These are phyloP conservation scores for Mycosarcoma mackinlayi DNA, from an alignment of 1,284 basidiomycete species.

Conservation along the genomic window DNA sequence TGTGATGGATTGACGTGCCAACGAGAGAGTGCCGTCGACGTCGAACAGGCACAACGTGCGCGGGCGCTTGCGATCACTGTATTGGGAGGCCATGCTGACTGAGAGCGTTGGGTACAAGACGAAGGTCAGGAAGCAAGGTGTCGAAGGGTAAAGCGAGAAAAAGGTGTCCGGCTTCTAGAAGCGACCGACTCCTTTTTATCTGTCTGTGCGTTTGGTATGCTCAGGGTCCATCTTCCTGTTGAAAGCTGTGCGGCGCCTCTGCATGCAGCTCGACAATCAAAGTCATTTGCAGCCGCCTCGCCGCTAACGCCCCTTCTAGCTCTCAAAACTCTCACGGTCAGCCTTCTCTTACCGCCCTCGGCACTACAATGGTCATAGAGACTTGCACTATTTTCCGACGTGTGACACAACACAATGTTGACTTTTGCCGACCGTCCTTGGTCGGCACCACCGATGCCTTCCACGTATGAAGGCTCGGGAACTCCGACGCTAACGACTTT, in stretches of 20 bases:
- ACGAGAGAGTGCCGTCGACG: slow-evolving; percentile 66
- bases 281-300: too few relatives aligned
- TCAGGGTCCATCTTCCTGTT: not conserved
- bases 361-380: too few relatives aligned
- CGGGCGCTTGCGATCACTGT: slow-evolving; percentile 53
- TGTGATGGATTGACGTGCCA: slow-evolving; percentile 56
- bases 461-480: not conserved
- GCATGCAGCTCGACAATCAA: slow-evolving; percentile 1
- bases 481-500: not conserved
- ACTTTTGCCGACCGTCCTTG: not conserved
- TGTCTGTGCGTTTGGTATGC: not conserved
- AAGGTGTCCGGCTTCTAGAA: too few relatives aligned
- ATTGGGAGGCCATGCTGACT: slow-evolving; percentile 19
- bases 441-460: slow-evolving; percentile 1
- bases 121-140: not conserved
- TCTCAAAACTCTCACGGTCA: too few relatives aligned
- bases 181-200: too few relatives aligned
- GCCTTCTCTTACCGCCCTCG: too few relatives aligned
- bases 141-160: not conserved
- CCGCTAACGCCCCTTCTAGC: too few relatives aligned
- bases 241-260: not conserved
- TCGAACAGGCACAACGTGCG: slow-evolving; percentile 65
- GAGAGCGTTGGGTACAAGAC: too few relatives aligned
- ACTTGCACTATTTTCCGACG: too few relatives aligned
- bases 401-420: not conserved